Conservation (phyloP, 176 grass and related monocot species). For the Lolium perenne region DNA sequence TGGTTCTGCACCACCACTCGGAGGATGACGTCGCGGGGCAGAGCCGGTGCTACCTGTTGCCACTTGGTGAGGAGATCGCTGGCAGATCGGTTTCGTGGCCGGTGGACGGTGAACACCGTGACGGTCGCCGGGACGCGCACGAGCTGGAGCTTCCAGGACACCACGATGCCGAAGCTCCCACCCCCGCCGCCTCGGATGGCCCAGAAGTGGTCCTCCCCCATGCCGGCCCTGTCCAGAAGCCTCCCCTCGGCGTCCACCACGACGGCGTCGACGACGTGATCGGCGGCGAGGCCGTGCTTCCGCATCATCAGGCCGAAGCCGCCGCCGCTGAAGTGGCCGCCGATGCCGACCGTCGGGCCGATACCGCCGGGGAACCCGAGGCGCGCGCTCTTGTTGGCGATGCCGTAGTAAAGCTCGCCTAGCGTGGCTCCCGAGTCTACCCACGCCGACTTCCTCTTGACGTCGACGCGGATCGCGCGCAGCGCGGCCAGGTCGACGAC, state of each 20-base stretch:
- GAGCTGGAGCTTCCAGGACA: constrained; percentile 55
- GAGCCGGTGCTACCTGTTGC: constrained; percentile 41
- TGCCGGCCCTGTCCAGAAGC: constrained; percentile 50
- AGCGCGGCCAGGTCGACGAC: constrained; percentile 51
- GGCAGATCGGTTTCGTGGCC: constrained; percentile 45
- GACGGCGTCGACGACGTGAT: constrained; percentile 52
- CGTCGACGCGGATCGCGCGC: constrained; percentile 45
- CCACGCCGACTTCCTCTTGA: constrained; percentile 42
- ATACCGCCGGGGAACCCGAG: constrained; percentile 58
- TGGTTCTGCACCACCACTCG: constrained; percentile 50
- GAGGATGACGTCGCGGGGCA: constrained; percentile 38
- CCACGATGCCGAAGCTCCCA: constrained; percentile 59
- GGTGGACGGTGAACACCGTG: constrained; percentile 49
- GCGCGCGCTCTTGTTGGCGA: constrained; percentile 38
- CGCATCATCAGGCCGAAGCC: constrained; percentile 54
- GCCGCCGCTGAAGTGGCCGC: constrained; percentile 52
- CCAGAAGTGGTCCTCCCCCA: constrained; percentile 68
- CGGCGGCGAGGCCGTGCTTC: constrained; percentile 53
- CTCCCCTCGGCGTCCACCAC: constrained; percentile 52
- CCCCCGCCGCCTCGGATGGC: constrained; percentile 67
- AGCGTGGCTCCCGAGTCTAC: constrained; percentile 65
- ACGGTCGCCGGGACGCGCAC: constrained; percentile 47
- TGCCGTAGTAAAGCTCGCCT: constrained; percentile 69
- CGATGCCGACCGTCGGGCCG: constrained; percentile 60
- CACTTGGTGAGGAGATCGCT: constrained; percentile 48